Conservation (phyloP, 441 rosid genomes). For the Corymbia citriodora region DNA sequence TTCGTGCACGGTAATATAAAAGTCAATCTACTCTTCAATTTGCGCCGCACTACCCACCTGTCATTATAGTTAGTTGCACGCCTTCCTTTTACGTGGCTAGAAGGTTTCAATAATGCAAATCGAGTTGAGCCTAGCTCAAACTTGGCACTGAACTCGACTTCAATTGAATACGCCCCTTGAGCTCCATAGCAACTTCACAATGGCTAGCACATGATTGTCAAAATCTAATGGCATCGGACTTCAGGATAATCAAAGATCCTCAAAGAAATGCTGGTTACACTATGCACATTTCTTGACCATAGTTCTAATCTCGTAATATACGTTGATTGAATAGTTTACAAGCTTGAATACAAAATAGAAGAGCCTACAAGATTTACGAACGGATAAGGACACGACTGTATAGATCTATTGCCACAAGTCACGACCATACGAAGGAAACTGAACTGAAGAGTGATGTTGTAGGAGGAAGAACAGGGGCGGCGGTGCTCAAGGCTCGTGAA, state of each 20-base stretch:
- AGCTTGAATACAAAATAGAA: not conserved
- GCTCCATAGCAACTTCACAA: not conserved
- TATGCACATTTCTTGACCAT: not conserved
- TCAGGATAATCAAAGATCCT: not conserved
- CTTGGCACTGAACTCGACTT: not conserved
- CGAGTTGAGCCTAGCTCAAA: not conserved
- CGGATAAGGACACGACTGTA: not conserved
- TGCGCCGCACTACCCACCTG: accelerated
- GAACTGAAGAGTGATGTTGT: not conserved
- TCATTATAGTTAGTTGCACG: not conserved
- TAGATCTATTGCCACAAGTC: not conserved
- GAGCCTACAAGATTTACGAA: not conserved
- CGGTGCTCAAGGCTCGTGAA: constrained; percentile 20
- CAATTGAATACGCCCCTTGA: not conserved
- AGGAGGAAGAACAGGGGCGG: not conserved
- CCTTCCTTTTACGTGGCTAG: not conserved
- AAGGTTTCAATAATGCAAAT: not conserved
- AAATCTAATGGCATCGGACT: not conserved
- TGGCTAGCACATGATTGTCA: not conserved
- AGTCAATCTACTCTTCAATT: not conserved
- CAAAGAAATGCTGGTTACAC: not conserved
- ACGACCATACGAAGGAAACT: not conserved
- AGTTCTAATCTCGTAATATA: not conserved
- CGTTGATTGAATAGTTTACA: not conserved
- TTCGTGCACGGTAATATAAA: not conserved